Base-by-base conservation (phyloP, 495 filamentous ascomycete species). In the Aspergillus homomorphus region DNA sequence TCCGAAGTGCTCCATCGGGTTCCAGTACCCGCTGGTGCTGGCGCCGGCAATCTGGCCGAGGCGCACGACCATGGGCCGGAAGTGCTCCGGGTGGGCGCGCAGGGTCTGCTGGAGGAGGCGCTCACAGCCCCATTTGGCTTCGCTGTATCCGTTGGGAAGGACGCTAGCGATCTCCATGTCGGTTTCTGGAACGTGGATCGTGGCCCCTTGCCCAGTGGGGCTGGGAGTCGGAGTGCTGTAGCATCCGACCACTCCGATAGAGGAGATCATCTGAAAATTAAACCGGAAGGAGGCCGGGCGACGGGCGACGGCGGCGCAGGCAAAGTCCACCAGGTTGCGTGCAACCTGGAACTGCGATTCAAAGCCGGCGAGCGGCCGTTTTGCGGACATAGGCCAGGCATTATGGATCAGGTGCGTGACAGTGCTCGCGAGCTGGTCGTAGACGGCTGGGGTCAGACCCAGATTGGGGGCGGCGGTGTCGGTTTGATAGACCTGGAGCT, bases 381-480 rank as follows among this genome's bases (percentile, higher is more conserved):
- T 81, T 28, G 45, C 69, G 58, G 67, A 80, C 81, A 84, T 84
- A 0, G 76, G 78, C 81, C 81, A 84, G 1, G 80, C 82, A 55
- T 82, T 84, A 62, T 84, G 82, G 28, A 84, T 59, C 18, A 84
- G 74, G 44, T 82, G 73, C 0, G 81, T 84, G 4, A 79, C 77
- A 14, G 28, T 60, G 10, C 65, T 57, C 10, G 72, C 41, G 5
- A 84, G 75, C 9, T 51, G 41, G 22, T 69, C 38, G 57, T 83
- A 83, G 0, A 69, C 69, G 10, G 56, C 30, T 0, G 26, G 12
- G 0, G 73, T 28, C 1, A 87, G 72, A 1, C 82, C 83, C 1
- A 87, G 74, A 8, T 53, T 46, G 0, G 76, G 68, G 53, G 76
- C 74, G 0, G 69, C 60, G 6, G 70, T 73, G 66, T 86, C 80